phyloP scores from a whole-genome alignment of 1,284 basidiomycete species.

The Sutorius eximius region DNA sequence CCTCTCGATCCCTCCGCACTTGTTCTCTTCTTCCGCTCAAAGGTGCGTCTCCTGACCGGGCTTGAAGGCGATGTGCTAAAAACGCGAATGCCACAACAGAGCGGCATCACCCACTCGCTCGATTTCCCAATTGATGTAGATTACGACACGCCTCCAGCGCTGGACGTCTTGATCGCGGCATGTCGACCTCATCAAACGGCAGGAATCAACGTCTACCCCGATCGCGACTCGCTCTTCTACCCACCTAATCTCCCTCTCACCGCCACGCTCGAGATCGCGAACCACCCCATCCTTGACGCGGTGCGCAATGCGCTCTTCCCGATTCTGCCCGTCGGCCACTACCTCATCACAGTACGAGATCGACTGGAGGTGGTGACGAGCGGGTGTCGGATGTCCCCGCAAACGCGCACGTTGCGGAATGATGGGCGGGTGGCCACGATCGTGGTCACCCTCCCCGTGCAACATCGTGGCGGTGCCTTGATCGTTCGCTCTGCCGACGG shows the following conservation, averaged over 20 bases:
- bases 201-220: slow-evolving; percentile 54
- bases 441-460: slow-evolving; percentile 68
- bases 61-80: slow-evolving; percentile 2
- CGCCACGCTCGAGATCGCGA: slow-evolving; percentile 72
- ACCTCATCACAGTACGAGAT: slow-evolving; percentile 66
- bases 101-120: slow-evolving; percentile 73
- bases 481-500: slow-evolving; percentile 58
- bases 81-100: slow-evolving; percentile 41
- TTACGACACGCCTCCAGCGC: slow-evolving; percentile 71
- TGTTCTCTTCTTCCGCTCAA: slow-evolving; percentile 75
- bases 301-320: slow-evolving; percentile 70
- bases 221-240: slow-evolving; percentile 69
- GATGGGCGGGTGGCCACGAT: slow-evolving; percentile 73
- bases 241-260: slow-evolving; percentile 71
- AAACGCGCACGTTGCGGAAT: slow-evolving; percentile 50
- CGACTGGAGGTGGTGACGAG: slow-evolving; percentile 65
- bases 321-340: slow-evolving; percentile 61
- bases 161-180: slow-evolving; percentile 75
- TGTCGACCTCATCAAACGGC: slow-evolving; percentile 63
- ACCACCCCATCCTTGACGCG: slow-evolving; percentile 76
- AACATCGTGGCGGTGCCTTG: slow-evolving; percentile 67
- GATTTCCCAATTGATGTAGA: slow-evolving; percentile 79
- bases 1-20: slow-evolving; percentile 67
- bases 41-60: slow-evolving; percentile 44
- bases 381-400: slow-evolving; percentile 58